These are phyloP conservation scores for Calonectria pseudoturangicola DNA, from an alignment of 2,329 filamentous ascomycete genomes.

Conservation along the genomic window DNA sequence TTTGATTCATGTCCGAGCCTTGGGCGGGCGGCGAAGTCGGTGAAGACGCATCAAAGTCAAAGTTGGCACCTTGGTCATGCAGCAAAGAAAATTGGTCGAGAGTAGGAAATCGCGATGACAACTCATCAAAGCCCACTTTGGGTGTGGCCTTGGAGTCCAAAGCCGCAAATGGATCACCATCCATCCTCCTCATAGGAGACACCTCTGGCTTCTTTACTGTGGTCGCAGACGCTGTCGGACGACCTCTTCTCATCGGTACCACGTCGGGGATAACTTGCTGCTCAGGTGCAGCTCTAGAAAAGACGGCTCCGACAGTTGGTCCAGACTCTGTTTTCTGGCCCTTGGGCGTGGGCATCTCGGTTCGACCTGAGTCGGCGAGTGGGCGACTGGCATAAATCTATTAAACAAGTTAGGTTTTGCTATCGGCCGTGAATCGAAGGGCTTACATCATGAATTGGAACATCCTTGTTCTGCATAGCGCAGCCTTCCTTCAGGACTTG, in stretches of 20 bases:
- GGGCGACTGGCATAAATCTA: slow-evolving; percentile 83
- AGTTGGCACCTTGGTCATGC: slow-evolving; percentile 88
- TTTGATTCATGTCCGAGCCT: slow-evolving; percentile 72
- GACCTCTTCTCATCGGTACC: slow-evolving; percentile 93
- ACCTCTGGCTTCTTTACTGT: slow-evolving; percentile 69
- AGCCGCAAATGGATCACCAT: slow-evolving; percentile 91
- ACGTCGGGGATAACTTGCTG: slow-evolving; percentile 89
- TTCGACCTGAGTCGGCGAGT: slow-evolving; percentile 75
- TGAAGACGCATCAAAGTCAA: slow-evolving; percentile 83
- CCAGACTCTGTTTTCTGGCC: slow-evolving; percentile 72
- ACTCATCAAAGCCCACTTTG: slow-evolving; percentile 80
- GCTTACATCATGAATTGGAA: slow-evolving; percentile 92
- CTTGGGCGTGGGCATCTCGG: slow-evolving; percentile 71
- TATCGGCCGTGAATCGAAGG: neutral
- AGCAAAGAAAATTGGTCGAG: slow-evolving; percentile 94
- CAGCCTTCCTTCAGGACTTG: slow-evolving; percentile 92
- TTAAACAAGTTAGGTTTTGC: slow-evolving; percentile 34
- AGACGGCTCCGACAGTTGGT: slow-evolving; percentile 85
- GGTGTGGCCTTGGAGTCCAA: slow-evolving; percentile 79
- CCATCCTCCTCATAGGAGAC: slow-evolving; percentile 78
- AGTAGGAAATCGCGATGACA: slow-evolving; percentile 90
- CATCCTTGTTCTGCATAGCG: slow-evolving; percentile 88
- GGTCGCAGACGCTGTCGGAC: slow-evolving; percentile 67
- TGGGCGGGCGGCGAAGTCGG: slow-evolving; percentile 69
- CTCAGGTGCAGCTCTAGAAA: slow-evolving; percentile 83